Evolutionary conservation across 148 eudicot genomes (phyloP), one percentile per base, ranked within the genome.

Genomic region (Cornus kousa): DNA sequence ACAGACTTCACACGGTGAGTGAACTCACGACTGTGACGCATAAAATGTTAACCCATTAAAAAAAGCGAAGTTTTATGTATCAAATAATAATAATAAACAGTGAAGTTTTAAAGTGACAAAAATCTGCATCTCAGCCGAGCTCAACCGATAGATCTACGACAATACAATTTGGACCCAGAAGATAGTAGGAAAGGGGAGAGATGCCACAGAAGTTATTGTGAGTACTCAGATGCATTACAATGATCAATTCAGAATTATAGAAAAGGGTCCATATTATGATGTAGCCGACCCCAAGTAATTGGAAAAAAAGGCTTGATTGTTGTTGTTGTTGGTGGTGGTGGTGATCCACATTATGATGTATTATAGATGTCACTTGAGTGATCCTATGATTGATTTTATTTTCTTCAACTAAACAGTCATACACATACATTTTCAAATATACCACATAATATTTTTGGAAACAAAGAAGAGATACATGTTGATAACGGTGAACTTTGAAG

Each of bases 1-100:
- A 95, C 97, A 19, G 99, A 95, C 87, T 95, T 95, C 80, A 95
- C 99, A 62, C 97, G 97, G 70, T 95, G 99, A 72, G 99, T 95
- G 76, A 95, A 95, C 89, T 95, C 97, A 48, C 97, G 99, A 71
- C 99, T 93, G 97, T 7, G 62, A 77, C 16, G 68, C 53, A 16
- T 37, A 48, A 20, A 24, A 39, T 24, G 59, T 39, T 33, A 70
- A 59, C 37, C 35, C 14, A 10, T 35, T 22, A 64, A 62, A 70
- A 37, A 17, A 0, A 43, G 32, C 33, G 43, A 50, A 76, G 31
- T 50, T 24, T 33, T 40, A 19, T 1, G 28, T 28, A 28, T 28
- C 28, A 28, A 28, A 28, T 28, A 28, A 28, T 28, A 28, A 28
- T 35, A 33, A 64, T 46, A 70, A 37, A 17, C 19, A 43, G 32